Percentiles rank a stretch among this genome's conserved stretches.
Evolutionary conservation across 2,329 filamentous ascomycete species (phyloP).

Genomic region (Canariomyces notabilis): DNA sequence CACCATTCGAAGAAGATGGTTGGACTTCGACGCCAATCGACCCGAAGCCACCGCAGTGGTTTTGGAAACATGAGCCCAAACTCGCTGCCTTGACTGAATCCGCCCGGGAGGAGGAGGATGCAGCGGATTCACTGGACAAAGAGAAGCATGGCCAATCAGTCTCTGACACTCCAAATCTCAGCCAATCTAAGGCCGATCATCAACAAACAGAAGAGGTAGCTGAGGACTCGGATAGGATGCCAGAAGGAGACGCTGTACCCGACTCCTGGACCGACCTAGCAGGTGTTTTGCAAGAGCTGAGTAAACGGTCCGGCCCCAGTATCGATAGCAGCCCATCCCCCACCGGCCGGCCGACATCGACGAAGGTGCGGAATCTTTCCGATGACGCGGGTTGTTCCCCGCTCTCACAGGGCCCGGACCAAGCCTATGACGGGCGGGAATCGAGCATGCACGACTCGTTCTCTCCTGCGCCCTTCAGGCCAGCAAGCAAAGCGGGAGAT

Average conservation of each 20-base stretch:
- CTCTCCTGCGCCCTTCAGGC: background rate
- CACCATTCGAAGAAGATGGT: constrained; percentile 23
- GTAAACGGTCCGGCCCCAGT: constrained; percentile 11
- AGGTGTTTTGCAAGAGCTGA: constrained; percentile 10
- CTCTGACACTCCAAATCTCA: background rate
- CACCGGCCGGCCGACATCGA: constrained; percentile 16
- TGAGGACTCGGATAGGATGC: background rate
- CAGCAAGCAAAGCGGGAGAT: background rate
- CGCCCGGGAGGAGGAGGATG: constrained; percentile 10
- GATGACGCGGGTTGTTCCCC: constrained; percentile 6
- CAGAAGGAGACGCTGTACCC: background rate
- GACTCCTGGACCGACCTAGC: constrained; percentile 15
- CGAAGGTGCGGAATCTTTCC: constrained; percentile 19
- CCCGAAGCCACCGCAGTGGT: constrained; percentile 14
- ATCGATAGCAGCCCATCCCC: constrained; percentile 3
- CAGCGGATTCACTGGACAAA: constrained; percentile 5
- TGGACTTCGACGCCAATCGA: constrained; percentile 18
- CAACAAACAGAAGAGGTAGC: background rate
- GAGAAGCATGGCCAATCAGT: background rate
- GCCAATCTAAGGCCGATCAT: background rate
- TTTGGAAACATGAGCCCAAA: constrained; percentile 19
- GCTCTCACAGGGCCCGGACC: constrained; percentile 5
- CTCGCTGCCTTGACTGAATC: constrained; percentile 9
- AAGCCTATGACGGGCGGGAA: constrained; percentile 2
- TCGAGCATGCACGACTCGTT: background rate